A percentile compares a stretch with the other conserved stretches of the same genome.
Conservation (phyloP, 352 stramenopile species). For the Globisporangium alternatum region DNA sequence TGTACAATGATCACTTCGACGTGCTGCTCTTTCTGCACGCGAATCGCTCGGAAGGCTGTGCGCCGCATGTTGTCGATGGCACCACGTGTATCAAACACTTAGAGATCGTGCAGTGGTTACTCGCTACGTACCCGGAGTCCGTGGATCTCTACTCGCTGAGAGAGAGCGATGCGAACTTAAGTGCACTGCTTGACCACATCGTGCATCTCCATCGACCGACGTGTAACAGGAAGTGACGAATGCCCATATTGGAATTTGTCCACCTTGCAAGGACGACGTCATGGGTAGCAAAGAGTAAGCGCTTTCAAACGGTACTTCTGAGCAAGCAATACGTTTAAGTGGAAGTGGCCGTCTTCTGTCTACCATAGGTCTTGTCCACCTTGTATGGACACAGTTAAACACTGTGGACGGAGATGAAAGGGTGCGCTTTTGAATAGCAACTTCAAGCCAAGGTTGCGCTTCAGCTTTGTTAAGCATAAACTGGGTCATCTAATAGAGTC, state of each 20-base stretch:
- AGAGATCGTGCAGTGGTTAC: conserved; percentile 3
- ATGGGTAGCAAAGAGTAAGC: too few species aligned
- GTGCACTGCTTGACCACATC: too few species aligned
- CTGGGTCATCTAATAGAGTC: not conserved
- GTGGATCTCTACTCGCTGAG: not conserved
- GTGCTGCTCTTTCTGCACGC: not conserved
- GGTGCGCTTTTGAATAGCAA: too few species aligned
- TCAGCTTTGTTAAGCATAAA: not conserved
- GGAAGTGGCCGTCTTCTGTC: too few species aligned
- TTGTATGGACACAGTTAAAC: too few species aligned
- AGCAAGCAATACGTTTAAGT: too few species aligned
- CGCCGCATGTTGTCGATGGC: not conserved
- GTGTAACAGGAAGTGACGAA: not conserved
- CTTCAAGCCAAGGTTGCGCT: not conserved
- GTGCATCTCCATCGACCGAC: too few species aligned
- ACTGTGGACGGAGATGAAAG: too few species aligned
- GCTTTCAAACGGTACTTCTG: too few species aligned
- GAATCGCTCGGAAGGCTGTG: not conserved
- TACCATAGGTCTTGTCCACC: too few species aligned
- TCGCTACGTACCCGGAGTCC: not conserved
- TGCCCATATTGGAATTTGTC: not conserved
- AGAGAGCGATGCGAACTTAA: not conserved
- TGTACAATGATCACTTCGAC: not conserved
- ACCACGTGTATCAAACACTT: not conserved
- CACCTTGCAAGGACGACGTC: not conserved